phyloP scores from a whole-genome alignment of 2,329 filamentous ascomycete genomes.

The Penicillium sp. region DNA sequence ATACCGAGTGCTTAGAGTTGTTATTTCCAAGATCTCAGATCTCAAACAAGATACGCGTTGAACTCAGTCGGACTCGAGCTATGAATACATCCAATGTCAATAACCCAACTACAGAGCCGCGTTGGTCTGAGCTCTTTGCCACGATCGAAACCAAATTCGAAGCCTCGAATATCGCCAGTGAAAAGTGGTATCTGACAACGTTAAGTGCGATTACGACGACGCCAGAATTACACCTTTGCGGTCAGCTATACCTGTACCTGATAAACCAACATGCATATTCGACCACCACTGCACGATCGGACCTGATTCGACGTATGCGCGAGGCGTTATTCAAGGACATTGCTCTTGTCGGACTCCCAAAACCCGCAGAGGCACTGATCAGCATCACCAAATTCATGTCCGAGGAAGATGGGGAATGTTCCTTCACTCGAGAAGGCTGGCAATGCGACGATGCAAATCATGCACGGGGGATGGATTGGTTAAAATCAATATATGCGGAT shows the following conservation, averaged over 20 bases:
- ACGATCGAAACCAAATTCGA: constrained; percentile 10
- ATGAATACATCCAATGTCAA: constrained; percentile 1
- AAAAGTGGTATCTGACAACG: constrained; percentile 18
- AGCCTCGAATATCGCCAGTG: constrained; percentile 6
- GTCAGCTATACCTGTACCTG: constrained; percentile 53
- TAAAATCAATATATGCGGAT: constrained; percentile 51
- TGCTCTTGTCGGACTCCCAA: constrained; percentile 55
- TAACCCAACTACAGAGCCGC: neutral
- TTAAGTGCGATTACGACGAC: constrained; percentile 44
- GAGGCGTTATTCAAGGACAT: constrained; percentile 57
- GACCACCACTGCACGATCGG: constrained; percentile 13
- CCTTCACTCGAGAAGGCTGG: constrained; percentile 53
- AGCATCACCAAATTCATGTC: constrained; percentile 48
- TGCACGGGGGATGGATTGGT: constrained; percentile 51
- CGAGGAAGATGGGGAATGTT: constrained; percentile 54
- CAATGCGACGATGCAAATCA: constrained; percentile 53
- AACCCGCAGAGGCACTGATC: constrained; percentile 56
- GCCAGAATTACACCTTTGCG: constrained; percentile 47
- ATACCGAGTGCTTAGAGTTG: neutral
- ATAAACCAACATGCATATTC: constrained; percentile 45
- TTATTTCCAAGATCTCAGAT: neutral
- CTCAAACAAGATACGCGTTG: neutral
- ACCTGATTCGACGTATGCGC: constrained; percentile 30
- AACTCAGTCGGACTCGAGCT: neutral
- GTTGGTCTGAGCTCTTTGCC: constrained; percentile 8